Percentiles rank a stretch among this genome's conserved stretches.
These are phyloP conservation scores for Calvatia gigantea DNA, from an alignment of 768 basidiomycete genomes.

Conservation along the genomic window DNA sequence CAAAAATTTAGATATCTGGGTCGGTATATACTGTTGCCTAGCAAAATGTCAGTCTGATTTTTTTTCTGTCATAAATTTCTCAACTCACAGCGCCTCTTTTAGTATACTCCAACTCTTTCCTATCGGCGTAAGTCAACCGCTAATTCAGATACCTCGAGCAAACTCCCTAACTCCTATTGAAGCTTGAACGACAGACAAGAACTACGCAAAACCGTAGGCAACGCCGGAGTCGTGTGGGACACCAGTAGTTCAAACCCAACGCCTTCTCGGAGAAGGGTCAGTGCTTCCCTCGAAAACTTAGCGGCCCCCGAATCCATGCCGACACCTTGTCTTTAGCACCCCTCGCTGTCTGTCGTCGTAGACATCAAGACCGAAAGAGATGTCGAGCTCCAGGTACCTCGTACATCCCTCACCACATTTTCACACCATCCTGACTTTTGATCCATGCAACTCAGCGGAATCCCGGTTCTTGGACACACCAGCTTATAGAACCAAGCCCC, in stretches of 20 bases:
- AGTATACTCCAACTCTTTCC: constrained; percentile 26
- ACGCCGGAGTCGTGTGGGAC: neutral
- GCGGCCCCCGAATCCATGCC: neutral
- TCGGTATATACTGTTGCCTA: constrained; percentile 26
- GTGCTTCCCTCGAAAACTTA: neutral
- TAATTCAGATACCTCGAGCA: neutral
- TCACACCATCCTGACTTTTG: neutral
- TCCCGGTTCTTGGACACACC: neutral
- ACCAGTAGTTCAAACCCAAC: neutral
- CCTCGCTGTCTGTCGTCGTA: constrained; percentile 1
- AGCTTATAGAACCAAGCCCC: neutral
- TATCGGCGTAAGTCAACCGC: constrained; percentile 19
- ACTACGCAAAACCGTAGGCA: constrained; percentile 15
- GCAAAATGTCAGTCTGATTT: constrained; percentile 23
- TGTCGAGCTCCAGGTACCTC: neutral
- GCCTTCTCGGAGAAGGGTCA: neutral
- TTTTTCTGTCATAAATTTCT: neutral
- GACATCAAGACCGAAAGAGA: constrained; percentile 5
- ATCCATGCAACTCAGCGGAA: neutral
- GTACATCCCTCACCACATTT: neutral
- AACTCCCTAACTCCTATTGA: constrained; percentile 1
- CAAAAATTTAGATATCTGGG: constrained; percentile 24
- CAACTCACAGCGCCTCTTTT: neutral
- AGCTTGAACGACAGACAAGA: constrained; percentile 20
- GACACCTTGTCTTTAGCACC: neutral